phyloP scores from a whole-genome alignment of 192 early-diverging fungal species.

The Coemansia sp. region DNA sequence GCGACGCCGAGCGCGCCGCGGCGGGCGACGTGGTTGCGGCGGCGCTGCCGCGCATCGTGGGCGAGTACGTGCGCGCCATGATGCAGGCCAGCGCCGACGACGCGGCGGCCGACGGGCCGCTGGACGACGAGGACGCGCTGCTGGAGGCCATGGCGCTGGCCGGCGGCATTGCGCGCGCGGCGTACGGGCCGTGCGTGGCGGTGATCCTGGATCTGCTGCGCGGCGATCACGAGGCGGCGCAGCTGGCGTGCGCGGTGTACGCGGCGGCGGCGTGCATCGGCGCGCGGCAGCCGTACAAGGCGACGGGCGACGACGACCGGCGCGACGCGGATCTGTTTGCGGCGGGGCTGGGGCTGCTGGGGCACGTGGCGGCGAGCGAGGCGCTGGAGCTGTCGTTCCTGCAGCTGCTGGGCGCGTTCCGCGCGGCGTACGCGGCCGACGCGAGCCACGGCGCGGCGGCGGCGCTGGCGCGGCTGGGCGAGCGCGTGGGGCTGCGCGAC shows the following conservation, averaged over 20 bases:
- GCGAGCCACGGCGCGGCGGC: conserved; percentile 55
- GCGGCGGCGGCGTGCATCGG: conserved; percentile 65
- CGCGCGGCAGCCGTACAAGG: conserved; percentile 68
- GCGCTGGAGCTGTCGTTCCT: conserved; percentile 74
- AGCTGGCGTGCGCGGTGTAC: conserved; percentile 80
- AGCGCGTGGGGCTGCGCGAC: conserved; percentile 65
- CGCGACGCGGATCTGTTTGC: conserved; percentile 72
- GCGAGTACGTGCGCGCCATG: conserved; percentile 52
- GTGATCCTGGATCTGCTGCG: conserved; percentile 56
- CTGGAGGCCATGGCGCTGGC: conserved; percentile 65
- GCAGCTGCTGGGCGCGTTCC: conserved; percentile 74
- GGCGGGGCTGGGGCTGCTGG: conserved; percentile 62
- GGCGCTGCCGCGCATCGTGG: conserved; percentile 44
- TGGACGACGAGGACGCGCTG: conserved; percentile 53
- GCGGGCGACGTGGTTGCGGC: conserved; percentile 34
- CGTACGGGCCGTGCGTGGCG: conserved; percentile 59
- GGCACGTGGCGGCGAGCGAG: conserved; percentile 60
- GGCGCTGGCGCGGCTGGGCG: conserved; percentile 62
- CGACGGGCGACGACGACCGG: conserved; percentile 72
- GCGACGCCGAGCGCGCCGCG: conserved; percentile 23
- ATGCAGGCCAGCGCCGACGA: conserved; percentile 25
- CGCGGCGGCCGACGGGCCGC: conserved; percentile 13
- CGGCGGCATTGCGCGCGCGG: conserved; percentile 61
- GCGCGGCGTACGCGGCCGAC: conserved; percentile 79
- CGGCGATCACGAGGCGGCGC: conserved; percentile 59